Conservation (phyloP, 208 protist species). For the Leishmania lainsoni region DNA sequence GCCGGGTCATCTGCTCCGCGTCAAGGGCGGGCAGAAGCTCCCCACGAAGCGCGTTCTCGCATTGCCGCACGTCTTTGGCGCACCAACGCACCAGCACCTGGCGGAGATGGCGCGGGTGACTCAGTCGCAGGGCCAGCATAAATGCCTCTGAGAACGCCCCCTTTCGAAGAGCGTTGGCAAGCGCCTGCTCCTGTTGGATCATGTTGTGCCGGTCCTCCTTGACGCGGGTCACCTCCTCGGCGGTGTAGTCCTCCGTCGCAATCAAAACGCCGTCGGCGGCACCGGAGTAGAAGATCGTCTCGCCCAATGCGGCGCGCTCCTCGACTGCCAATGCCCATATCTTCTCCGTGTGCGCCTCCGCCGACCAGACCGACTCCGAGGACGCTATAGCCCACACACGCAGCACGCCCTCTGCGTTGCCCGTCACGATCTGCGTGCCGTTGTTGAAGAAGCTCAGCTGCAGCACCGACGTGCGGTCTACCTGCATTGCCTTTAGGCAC, state of each 20-base stretch:
- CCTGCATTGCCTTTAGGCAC: conserved; percentile 87
- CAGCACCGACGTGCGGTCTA: conserved; percentile 75
- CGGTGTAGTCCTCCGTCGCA: conserved; percentile 90
- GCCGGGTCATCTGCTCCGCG: conserved; percentile 63
- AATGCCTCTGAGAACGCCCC: conserved; percentile 83
- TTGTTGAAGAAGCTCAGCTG: conserved; percentile 89
- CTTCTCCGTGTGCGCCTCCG: conserved; percentile 82
- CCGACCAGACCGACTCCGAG: conserved; percentile 80
- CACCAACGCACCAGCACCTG: conserved; percentile 82
- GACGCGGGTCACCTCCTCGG: conserved; percentile 77
- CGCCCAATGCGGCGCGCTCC: conserved; percentile 27
- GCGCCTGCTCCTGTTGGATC: conserved; percentile 83
- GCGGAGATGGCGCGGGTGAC: conserved; percentile 87
- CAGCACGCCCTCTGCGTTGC: conserved; percentile 88
- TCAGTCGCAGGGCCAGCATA: conserved; percentile 79
- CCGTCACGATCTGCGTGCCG: conserved; percentile 85
- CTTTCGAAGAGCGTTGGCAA: conserved; percentile 82
- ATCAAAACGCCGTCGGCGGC: conserved; percentile 85
- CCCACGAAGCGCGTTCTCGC: conserved; percentile 58
- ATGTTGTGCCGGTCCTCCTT: conserved; percentile 61
- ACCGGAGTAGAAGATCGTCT: conserved; percentile 79
- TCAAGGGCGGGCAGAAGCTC: conserved; percentile 61
- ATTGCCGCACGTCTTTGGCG: conserved; percentile 55
- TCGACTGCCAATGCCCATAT: conserved; percentile 81
- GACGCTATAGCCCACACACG: conserved; percentile 89